phyloP scores from a whole-genome alignment of 306 rosid species.

The Pterocarpus santalinus region DNA sequence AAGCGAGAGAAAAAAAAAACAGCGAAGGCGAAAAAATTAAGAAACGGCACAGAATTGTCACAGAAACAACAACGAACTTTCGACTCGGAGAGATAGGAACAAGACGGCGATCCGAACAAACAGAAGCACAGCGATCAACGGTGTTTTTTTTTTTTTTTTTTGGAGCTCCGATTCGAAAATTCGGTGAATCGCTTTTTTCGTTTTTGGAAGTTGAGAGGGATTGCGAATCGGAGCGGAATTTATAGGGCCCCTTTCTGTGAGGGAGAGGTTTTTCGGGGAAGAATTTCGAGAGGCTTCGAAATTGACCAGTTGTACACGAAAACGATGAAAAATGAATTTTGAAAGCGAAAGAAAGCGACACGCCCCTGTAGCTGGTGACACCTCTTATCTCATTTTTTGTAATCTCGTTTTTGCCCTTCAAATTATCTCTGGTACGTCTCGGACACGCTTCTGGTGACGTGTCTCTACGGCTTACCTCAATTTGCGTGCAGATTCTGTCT shows the following conservation, averaged over 20 bases:
- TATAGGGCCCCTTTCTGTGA: not conserved
- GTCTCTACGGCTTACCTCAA: not conserved
- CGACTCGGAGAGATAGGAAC: not conserved
- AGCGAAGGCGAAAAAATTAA: not conserved
- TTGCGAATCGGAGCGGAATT: constrained; percentile 37
- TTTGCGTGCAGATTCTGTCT: not conserved
- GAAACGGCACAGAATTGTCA: constrained; percentile 35
- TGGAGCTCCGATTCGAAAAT: constrained; percentile 44
- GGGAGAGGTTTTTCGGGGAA: not conserved
- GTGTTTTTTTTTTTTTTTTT: not conserved
- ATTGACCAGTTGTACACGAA: not conserved
- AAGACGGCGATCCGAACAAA: too few relatives aligned
- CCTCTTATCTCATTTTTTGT: not conserved
- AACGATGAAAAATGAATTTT: not conserved
- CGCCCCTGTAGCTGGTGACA: constrained; percentile 11
- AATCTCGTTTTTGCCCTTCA: not conserved
- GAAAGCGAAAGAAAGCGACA: constrained; percentile 25
- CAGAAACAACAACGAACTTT: constrained; percentile 61
- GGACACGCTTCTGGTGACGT: not conserved
- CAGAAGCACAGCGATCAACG: not conserved
- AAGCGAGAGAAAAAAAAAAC: not conserved
- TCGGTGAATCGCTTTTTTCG: not conserved
- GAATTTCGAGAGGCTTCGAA: constrained; percentile 57
- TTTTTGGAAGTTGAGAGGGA: too few relatives aligned
- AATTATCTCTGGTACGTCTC: constrained; percentile 1